Conservation (phyloP, 1,284 basidiomycete species). For the Puccinia hordei region DNA sequence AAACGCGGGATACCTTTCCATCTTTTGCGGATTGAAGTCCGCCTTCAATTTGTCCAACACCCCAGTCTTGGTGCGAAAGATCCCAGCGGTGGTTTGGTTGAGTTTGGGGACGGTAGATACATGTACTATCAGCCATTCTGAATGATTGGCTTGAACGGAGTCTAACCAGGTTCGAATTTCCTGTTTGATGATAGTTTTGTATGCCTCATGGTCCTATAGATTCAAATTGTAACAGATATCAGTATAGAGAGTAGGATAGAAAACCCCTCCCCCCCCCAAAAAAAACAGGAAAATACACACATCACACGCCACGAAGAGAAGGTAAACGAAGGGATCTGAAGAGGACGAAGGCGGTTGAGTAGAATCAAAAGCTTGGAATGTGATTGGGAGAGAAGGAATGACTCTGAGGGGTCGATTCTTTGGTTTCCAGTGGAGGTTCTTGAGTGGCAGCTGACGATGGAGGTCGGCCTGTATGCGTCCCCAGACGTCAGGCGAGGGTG, state of each 20-base stretch:
- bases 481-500: slow-evolving; percentile 50
- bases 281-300: slow-evolving; percentile 62
- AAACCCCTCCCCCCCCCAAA: too few relatives aligned
- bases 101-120: slow-evolving; percentile 63
- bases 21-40: slow-evolving; percentile 87
- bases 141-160: slow-evolving; percentile 70
- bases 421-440: slow-evolving; percentile 87
- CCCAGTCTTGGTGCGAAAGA: slow-evolving; percentile 78
- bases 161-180: slow-evolving; percentile 90
- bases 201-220: slow-evolving; percentile 76
- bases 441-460: slow-evolving; percentile 73
- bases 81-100: slow-evolving; percentile 62
- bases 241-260: neutral
- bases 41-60: slow-evolving; percentile 87
- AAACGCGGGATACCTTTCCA: slow-evolving; percentile 69
- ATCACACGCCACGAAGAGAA: slow-evolving; percentile 84
- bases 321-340: slow-evolving; percentile 70
- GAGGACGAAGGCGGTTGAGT: slow-evolving; percentile 54
- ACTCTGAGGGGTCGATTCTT: slow-evolving; percentile 71
- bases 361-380: slow-evolving; percentile 71
- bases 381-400: slow-evolving; percentile 80
- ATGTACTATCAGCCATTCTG: slow-evolving; percentile 86
- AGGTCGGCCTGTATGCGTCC: slow-evolving; percentile 65
- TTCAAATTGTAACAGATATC: neutral
- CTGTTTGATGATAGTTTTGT: slow-evolving; percentile 74